A percentile compares a stretch with the other conserved stretches of the same genome.
Conservation (phyloP, 2,329 filamentous ascomycete genomes). For the Ceratocystis huliohia region DNA sequence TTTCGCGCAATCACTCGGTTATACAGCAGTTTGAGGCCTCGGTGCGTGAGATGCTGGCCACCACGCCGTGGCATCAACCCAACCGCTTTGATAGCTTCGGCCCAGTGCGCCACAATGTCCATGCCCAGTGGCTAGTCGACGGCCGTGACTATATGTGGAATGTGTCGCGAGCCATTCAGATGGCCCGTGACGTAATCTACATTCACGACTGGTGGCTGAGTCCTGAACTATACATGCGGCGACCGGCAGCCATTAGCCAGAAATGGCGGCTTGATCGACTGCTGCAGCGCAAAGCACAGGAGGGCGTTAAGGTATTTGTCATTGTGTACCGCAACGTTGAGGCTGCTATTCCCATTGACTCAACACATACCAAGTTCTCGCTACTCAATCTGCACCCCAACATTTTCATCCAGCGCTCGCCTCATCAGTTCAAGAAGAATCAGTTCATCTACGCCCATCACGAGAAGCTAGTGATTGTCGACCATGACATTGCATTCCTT, state of each 20-base stretch:
- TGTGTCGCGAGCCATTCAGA: constrained; percentile 88
- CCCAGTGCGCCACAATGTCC: constrained; percentile 72
- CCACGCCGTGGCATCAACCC: constrained; percentile 67
- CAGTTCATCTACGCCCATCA: constrained; percentile 99
- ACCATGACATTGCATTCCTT: constrained; percentile 90
- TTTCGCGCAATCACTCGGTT: constrained; percentile 81
- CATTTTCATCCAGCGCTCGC: constrained; percentile 88
- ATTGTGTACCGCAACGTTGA: constrained; percentile 98
- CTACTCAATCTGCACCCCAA: constrained; percentile 91
- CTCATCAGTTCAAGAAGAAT: constrained; percentile 96
- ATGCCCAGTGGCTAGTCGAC: constrained; percentile 93
- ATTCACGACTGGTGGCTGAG: constrained; percentile 99
- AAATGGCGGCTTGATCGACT: constrained; percentile 93
- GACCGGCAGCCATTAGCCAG: constrained; percentile 88
- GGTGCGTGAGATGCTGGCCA: constrained; percentile 69
- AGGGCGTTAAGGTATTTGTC: constrained; percentile 95
- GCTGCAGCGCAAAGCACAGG: constrained; percentile 80
- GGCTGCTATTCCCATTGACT: constrained; percentile 92
- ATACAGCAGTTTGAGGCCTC: constrained; percentile 89
- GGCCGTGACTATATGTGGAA: constrained; percentile 99
- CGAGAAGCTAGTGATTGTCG: constrained; percentile 93
- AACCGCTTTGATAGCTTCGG: constrained; percentile 92
- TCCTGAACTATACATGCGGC: constrained; percentile 86
- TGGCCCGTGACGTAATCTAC: constrained; percentile 95
- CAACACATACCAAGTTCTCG: constrained; percentile 94